phyloP scores from a whole-genome alignment of 2,329 filamentous ascomycete genomes.

The Herpotrichia juniperi region DNA sequence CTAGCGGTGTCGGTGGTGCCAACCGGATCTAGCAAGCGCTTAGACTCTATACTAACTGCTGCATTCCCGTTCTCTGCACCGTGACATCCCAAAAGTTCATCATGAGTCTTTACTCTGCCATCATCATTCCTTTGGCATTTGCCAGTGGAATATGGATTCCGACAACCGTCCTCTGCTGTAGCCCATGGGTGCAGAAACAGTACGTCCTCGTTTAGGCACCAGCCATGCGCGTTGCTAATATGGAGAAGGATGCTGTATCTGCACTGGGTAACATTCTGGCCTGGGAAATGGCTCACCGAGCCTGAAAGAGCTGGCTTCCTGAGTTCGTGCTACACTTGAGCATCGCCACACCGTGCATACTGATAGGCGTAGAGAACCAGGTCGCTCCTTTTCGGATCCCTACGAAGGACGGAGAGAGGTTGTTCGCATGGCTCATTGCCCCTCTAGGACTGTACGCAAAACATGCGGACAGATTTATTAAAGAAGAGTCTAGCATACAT shows the following conservation, averaged over 20 bases:
- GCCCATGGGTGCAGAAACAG: constrained; percentile 46
- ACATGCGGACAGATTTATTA: constrained; percentile 70
- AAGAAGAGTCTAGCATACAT: constrained; percentile 44
- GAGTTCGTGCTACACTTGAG: constrained; percentile 28
- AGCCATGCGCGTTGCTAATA: constrained; percentile 11
- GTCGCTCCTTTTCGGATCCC: constrained; percentile 80
- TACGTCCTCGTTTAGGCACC: constrained; percentile 10
- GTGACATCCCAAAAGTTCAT: constrained; percentile 4
- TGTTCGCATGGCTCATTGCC: constrained; percentile 93
- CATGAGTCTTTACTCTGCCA: constrained; percentile 27
- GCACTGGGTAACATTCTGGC: constrained; percentile 42
- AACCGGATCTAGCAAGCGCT: neutral
- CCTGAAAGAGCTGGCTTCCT: constrained; percentile 45
- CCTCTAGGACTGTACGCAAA: constrained; percentile 76
- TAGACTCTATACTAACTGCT: neutral
- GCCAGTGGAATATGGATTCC: constrained; percentile 43
- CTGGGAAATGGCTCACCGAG: constrained; percentile 42
- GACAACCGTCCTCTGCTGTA: constrained; percentile 38
- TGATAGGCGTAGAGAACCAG: constrained; percentile 70
- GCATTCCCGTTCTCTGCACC: neutral
- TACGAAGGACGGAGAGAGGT: constrained; percentile 74
- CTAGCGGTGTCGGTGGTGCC: neutral
- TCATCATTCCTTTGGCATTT: constrained; percentile 31
- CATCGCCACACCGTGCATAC: neutral
- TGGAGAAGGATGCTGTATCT: constrained; percentile 42